A percentile compares a stretch with the other conserved stretches of the same genome.
These are phyloP conservation scores for Terana coerulea DNA, from an alignment of 768 basidiomycete species.

Conservation along the genomic window DNA sequence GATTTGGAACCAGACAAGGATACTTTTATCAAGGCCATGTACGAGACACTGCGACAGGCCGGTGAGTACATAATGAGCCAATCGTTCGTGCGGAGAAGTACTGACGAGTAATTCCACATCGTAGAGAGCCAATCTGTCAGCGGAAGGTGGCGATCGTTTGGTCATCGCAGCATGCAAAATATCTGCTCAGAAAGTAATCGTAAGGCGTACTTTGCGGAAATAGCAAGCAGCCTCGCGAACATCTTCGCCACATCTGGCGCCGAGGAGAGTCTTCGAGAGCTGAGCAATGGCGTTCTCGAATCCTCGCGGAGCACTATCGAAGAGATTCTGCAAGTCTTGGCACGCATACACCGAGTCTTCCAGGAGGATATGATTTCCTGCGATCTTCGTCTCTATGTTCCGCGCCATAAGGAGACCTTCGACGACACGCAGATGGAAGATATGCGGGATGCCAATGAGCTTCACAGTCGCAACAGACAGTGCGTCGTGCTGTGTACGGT, in stretches of 20 bases:
- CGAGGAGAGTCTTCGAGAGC: neutral
- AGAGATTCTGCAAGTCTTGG: neutral
- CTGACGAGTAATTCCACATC: neutral
- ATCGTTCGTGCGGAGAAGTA: neutral
- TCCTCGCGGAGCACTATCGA: neutral
- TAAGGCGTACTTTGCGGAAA: too few species aligned
- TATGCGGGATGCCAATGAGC: too few species aligned
- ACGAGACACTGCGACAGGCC: neutral
- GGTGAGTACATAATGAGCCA: slow-evolving; percentile 1
- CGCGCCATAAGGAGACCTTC: too few species aligned
- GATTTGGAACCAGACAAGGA: neutral
- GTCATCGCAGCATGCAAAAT: too few species aligned
- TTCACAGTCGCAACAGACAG: too few species aligned
- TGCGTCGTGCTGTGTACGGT: too few species aligned
- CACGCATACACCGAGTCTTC: neutral
- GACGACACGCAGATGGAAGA: too few species aligned
- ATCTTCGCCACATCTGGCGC: neutral
- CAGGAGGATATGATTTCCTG: neutral
- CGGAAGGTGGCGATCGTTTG: neutral
- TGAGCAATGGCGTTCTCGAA: neutral
- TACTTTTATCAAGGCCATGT: neutral
- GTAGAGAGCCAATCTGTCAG: neutral
- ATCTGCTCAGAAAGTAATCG: too few species aligned
- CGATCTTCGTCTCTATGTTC: too few species aligned
- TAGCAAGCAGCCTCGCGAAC: neutral